These are phyloP conservation scores for Talaromyces sp. DNA, from an alignment of 2,329 filamentous ascomycete species.

Conservation along the genomic window DNA sequence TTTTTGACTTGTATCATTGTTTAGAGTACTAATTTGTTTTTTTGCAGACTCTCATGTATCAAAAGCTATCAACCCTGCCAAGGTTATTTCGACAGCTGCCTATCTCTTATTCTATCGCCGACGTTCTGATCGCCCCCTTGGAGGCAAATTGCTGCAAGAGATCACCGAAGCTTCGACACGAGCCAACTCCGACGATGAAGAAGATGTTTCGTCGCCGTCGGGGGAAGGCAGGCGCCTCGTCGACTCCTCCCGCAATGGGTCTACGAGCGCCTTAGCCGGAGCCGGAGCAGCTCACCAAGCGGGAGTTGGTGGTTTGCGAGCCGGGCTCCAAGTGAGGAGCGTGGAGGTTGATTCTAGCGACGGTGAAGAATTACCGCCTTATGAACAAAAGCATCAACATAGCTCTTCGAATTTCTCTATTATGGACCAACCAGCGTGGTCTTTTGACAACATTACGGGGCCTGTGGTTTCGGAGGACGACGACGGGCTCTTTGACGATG, in stretches of 20 bases:
- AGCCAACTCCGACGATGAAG: slow-evolving; percentile 43
- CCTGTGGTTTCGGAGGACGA: slow-evolving; percentile 24
- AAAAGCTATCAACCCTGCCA: slow-evolving; percentile 54
- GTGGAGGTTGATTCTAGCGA: slow-evolving; percentile 21
- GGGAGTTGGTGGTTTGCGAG: slow-evolving; percentile 57
- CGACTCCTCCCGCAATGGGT: slow-evolving; percentile 83
- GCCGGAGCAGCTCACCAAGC: slow-evolving; percentile 67
- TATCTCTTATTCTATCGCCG: slow-evolving; percentile 96
- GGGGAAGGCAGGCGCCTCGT: slow-evolving; percentile 85
- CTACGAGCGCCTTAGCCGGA: slow-evolving; percentile 80
- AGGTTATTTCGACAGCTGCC: slow-evolving; percentile 68
- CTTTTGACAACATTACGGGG: slow-evolving; percentile 31
- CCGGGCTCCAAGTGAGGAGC: slow-evolving; percentile 33
- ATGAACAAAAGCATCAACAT: slow-evolving; percentile 26
- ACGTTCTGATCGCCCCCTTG: slow-evolving; percentile 69
- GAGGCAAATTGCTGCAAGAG: slow-evolving; percentile 67
- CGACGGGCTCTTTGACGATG: slow-evolving; percentile 32
- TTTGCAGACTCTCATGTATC: slow-evolving; percentile 67
- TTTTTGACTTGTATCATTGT: not conserved
- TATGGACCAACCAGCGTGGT: slow-evolving; percentile 29
- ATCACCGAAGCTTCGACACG: slow-evolving; percentile 61
- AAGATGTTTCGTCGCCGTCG: slow-evolving; percentile 48
- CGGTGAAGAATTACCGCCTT: slow-evolving; percentile 26
- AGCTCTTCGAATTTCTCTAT: slow-evolving; percentile 27
- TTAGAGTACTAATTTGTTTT: not conserved